Percentiles rank a stretch among this genome's conserved stretches.
Conservation (phyloP, 306 rosid genomes). For the Rosa rugosa region DNA sequence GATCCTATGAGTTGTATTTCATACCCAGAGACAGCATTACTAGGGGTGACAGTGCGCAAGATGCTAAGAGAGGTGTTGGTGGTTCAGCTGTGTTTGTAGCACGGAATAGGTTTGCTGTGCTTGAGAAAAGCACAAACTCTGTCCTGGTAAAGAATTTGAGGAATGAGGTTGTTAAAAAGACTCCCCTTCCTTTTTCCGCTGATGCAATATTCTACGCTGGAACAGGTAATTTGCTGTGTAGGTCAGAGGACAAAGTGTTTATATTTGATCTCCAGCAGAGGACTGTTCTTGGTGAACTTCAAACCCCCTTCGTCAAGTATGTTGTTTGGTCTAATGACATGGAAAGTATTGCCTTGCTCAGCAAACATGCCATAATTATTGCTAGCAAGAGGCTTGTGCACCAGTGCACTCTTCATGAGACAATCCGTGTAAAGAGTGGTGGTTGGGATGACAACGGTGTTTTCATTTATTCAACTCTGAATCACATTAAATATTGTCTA, state of each 20-base stretch:
- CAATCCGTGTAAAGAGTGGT: constrained; percentile 95
- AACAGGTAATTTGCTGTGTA: constrained; percentile 77
- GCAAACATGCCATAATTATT: constrained; percentile 88
- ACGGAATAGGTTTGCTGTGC: constrained; percentile 90
- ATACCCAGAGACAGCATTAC: constrained; percentile 72
- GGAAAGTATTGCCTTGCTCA: constrained; percentile 88
- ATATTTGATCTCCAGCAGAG: constrained; percentile 88
- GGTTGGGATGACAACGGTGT: constrained; percentile 97
- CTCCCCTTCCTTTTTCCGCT: constrained; percentile 60
- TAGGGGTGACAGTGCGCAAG: constrained; percentile 74
- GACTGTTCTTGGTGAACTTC: constrained; percentile 74
- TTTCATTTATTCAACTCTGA: constrained; percentile 83
- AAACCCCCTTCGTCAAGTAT: constrained; percentile 83
- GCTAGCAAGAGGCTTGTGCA: constrained; percentile 88
- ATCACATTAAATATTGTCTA: constrained; percentile 87
- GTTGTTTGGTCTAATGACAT: constrained; percentile 84
- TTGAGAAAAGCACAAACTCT: constrained; percentile 77
- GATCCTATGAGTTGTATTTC: constrained; percentile 83
- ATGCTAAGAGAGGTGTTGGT: constrained; percentile 86
- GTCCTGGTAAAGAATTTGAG: constrained; percentile 65
- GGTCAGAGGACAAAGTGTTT: constrained; percentile 79
- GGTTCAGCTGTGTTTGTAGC: constrained; percentile 93
- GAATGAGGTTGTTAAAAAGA: constrained; percentile 73
- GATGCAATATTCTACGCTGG: constrained; percentile 95
- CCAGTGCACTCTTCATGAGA: constrained; percentile 92